Conservation (phyloP, 306 rosid species). For the Elaeagnus macrophylla region DNA sequence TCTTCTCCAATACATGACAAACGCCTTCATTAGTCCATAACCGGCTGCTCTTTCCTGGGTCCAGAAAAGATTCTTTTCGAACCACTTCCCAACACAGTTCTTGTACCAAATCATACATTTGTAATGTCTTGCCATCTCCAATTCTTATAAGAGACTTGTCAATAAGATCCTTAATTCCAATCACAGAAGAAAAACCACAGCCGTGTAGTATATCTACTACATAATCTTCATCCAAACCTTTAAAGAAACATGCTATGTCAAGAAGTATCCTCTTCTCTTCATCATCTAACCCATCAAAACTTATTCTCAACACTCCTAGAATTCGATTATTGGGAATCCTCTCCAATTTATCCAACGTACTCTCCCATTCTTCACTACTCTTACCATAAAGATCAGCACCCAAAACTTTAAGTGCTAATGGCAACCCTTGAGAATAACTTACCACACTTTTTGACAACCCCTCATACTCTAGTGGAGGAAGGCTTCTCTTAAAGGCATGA, state of each 20-base stretch:
- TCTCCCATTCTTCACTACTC: background rate
- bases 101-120: conserved; percentile 8
- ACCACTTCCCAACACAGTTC: conserved; percentile 14
- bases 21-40: conserved; percentile 7
- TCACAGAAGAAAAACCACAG: background rate
- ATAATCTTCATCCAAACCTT: background rate
- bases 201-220: background rate
- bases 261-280: background rate
- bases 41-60: background rate
- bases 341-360: background rate
- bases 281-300: background rate
- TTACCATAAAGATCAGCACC: background rate
- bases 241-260: conserved; percentile 3
- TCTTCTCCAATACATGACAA: background rate
- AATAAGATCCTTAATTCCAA: background rate
- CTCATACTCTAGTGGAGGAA: background rate
- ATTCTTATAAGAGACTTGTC: conserved; percentile 2
- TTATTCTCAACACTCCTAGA: background rate
- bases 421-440: background rate
- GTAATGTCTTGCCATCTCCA: background rate
- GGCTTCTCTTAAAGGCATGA: background rate
- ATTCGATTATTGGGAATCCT: background rate
- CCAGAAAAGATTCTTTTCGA: background rate
- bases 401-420: background rate
- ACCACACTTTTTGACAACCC: background rate